Conservation (phyloP, 2,329 filamentous ascomycete genomes). For the Raffaelea albimanens region DNA sequence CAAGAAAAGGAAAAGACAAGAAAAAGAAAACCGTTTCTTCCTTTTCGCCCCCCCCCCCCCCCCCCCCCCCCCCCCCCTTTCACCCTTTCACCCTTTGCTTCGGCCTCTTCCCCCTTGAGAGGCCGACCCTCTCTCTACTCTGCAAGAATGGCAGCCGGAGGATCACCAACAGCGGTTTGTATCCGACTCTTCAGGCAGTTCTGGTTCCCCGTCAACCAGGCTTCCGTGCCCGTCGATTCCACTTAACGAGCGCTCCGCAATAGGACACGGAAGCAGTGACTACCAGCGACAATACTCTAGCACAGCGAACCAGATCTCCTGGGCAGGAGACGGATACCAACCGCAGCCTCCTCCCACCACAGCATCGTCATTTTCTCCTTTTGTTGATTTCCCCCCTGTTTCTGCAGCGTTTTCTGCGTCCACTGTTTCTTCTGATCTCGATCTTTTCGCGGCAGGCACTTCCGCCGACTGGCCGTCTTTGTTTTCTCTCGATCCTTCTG, state of each 20-base stretch:
- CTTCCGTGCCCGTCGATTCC: conserved; percentile 5
- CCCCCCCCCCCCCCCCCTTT: background rate
- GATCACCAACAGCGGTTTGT: conserved; percentile 2
- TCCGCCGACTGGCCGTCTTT: background rate
- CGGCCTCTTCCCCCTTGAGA: conserved; percentile 6
- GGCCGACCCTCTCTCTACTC: conserved; percentile 9
- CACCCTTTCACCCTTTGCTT: background rate
- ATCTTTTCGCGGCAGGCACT: background rate
- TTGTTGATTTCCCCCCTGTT: too few relatives aligned
- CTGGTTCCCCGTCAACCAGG: conserved; percentile 9
- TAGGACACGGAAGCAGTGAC: background rate
- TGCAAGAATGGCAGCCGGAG: conserved; percentile 14
- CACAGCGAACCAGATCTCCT: too few relatives aligned
- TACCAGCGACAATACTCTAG: background rate
- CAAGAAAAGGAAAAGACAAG: too few relatives aligned
- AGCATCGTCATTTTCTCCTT: too few relatives aligned
- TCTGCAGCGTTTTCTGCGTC: background rate
- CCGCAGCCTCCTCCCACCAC: background rate
- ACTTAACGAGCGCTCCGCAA: conserved; percentile 3
- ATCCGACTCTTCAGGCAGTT: background rate
- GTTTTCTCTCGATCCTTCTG: background rate
- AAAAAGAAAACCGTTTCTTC: background rate
- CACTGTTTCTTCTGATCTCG: background rate
- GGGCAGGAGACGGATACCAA: background rate
- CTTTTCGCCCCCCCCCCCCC: background rate